Conservation (phyloP, 2,329 filamentous ascomycete species). For the Elsinoe fawcettii region DNA sequence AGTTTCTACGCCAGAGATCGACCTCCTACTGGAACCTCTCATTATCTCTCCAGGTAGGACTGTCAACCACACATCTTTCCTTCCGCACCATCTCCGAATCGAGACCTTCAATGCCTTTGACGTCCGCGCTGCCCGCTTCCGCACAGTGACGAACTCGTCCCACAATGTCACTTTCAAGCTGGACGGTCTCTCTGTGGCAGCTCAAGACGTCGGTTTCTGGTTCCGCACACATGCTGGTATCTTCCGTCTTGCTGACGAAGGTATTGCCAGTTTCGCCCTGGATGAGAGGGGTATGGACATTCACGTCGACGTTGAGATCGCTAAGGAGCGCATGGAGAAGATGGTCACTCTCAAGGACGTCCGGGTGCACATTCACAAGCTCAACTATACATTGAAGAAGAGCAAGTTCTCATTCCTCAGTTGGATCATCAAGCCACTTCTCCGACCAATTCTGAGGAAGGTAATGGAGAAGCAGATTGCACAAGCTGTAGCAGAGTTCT, state of each 20-base stretch:
- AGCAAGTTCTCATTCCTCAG: constrained; percentile 69
- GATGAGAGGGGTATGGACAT: constrained; percentile 85
- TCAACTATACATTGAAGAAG: constrained; percentile 68
- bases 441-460: constrained; percentile 72
- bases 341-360: constrained; percentile 71
- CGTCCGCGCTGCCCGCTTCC: constrained; percentile 66
- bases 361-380: constrained; percentile 74
- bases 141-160: constrained; percentile 62
- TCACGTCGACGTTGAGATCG: constrained; percentile 74
- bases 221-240: constrained; percentile 69
- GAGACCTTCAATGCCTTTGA: constrained; percentile 82
- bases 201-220: constrained; percentile 86
- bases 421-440: constrained; percentile 76
- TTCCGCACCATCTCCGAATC: constrained; percentile 74
- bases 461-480: constrained; percentile 73
- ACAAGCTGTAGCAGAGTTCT: constrained; percentile 57
- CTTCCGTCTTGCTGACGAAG: constrained; percentile 68
- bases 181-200: constrained; percentile 73
- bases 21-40: constrained; percentile 81
- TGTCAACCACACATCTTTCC: constrained; percentile 77
- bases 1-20: constrained; percentile 71
- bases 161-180: constrained; percentile 65
- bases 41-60: constrained; percentile 82
- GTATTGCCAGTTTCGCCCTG: constrained; percentile 76
- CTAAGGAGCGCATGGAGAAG: constrained; percentile 67